Evolutionary conservation across 495 filamentous ascomycete species (phyloP).

Genomic region (Tetracladium marchalianum): DNA sequence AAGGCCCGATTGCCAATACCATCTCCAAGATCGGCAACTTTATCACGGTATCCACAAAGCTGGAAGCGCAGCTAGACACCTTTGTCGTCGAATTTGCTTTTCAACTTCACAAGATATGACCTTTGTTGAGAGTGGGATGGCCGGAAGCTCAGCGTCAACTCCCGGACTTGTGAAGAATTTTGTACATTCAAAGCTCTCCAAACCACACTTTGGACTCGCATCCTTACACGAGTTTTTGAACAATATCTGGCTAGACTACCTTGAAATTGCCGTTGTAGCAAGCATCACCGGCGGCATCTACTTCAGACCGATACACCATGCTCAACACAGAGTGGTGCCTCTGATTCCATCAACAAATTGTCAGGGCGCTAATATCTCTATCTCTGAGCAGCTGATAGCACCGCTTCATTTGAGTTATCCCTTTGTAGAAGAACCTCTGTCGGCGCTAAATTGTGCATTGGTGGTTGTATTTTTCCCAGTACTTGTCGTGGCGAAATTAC

Average conservation of each 20-base stretch:
- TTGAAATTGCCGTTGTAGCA: background rate
- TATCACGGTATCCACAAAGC: too few species aligned
- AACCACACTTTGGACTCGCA: too few species aligned
- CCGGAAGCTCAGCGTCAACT: too few species aligned
- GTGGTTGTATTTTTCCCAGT: conserved; percentile 2
- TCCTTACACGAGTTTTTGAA: too few species aligned
- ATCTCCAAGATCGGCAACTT: too few species aligned
- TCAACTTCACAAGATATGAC: too few species aligned
- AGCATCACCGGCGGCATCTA: background rate
- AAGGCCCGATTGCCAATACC: too few species aligned
- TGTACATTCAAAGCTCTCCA: too few species aligned
- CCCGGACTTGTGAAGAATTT: too few species aligned
- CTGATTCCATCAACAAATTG: background rate
- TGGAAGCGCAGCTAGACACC: too few species aligned
- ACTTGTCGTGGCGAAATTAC: conserved; percentile 2
- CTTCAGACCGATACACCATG: background rate
- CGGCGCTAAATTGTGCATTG: background rate
- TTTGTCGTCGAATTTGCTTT: too few species aligned
- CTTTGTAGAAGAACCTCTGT: background rate
- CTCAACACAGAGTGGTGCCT: background rate
- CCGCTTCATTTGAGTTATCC: conserved; percentile 1
- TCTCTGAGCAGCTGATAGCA: background rate
- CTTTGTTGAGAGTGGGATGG: too few species aligned
- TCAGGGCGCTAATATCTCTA: background rate
- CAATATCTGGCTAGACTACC: background rate